Base-by-base conservation (phyloP, 257 asterid genomes). In the Ballota nigra region DNA sequence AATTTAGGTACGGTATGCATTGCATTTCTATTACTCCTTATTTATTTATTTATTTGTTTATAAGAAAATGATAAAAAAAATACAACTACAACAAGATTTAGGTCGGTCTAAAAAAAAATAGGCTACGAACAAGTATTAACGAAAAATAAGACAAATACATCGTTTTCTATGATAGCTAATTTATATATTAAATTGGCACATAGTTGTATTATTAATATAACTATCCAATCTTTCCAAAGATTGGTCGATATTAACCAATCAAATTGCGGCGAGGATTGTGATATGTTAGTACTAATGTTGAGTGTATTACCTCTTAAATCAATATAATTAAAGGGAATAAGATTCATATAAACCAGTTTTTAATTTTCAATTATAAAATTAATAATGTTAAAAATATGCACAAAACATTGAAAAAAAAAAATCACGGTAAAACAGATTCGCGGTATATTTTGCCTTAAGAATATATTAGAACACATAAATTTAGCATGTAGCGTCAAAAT, bases 211-310 rank as follows among this genome's bases (percentile, higher is more conserved):
- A 20, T 23, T 52, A 19, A 18, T 18, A 19, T 16, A 7, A 51
- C 11, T 52, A 18, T 52, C 28, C 2, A 52, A 18, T 52, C 20
- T 12, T 6, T 36, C 7, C 52, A 22, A 33, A 36, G 41, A 69
- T 36, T 69, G 74, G 56, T 69, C 19, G 9, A 69, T 51, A n/a
- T 55, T 23, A 55, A 55, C 66, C 28, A 69, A 36, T 69, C 63
- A 52, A 68, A 52, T 49, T 68, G 73, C 41, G 31, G 36, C 16
- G 16, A 52, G 18, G 29, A 55, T 23, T 8, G 62, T 23, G 62
- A 13, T 12, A 43, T 43, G 51, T 11, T 11, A 40, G 5, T 40
- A 4, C 38, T 33, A 33, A 33, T 26, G 4, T 2, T 31, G 34
- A 31, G 34, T 31, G 34, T 2, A 2, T 31, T 26, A 26, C 31